phyloP scores from a whole-genome alignment of 2,329 filamentous ascomycete genomes.

The Cladosporium cucumerinum region DNA sequence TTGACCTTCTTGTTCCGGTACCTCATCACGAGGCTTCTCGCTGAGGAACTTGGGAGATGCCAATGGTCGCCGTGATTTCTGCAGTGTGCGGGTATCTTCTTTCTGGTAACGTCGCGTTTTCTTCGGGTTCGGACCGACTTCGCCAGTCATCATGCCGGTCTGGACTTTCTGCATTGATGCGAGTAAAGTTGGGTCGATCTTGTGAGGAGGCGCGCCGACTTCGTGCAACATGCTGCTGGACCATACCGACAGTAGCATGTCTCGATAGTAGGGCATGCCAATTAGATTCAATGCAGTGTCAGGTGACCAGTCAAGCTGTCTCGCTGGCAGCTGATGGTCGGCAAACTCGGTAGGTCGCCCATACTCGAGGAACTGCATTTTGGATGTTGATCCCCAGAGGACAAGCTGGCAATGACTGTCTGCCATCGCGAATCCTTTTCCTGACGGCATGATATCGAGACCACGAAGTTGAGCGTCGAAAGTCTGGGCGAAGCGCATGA shows the following conservation, averaged over 20 bases:
- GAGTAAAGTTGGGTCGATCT: slow-evolving; percentile 69
- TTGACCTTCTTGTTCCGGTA: slow-evolving; percentile 41
- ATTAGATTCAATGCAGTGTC: slow-evolving; percentile 80
- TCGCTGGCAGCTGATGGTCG: slow-evolving; percentile 58
- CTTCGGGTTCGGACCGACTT: slow-evolving; percentile 47
- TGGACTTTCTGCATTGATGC: slow-evolving; percentile 67
- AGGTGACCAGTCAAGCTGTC: slow-evolving; percentile 41
- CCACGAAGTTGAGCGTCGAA: slow-evolving; percentile 67
- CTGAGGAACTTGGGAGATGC: slow-evolving; percentile 89
- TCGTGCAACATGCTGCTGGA: slow-evolving; percentile 80
- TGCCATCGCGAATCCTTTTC: slow-evolving; percentile 77
- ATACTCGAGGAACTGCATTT: slow-evolving; percentile 82
- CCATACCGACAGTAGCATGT: slow-evolving; percentile 83
- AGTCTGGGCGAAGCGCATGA: slow-evolving; percentile 77
- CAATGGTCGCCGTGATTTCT: slow-evolving; percentile 60
- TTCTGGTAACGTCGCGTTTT: slow-evolving; percentile 76
- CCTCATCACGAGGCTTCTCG: slow-evolving; percentile 71
- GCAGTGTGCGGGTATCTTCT: slow-evolving; percentile 47
- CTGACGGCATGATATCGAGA: slow-evolving; percentile 83
- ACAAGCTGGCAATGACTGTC: slow-evolving; percentile 77
- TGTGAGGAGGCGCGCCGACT: slow-evolving; percentile 75
- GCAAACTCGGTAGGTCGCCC: slow-evolving; percentile 75
- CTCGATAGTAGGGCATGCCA: slow-evolving; percentile 91
- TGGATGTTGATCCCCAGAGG: slow-evolving; percentile 82
- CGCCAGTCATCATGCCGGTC: slow-evolving; percentile 50